Conservation (phyloP, 2,329 filamentous ascomycete species). For the Diaporthe nobilis region DNA sequence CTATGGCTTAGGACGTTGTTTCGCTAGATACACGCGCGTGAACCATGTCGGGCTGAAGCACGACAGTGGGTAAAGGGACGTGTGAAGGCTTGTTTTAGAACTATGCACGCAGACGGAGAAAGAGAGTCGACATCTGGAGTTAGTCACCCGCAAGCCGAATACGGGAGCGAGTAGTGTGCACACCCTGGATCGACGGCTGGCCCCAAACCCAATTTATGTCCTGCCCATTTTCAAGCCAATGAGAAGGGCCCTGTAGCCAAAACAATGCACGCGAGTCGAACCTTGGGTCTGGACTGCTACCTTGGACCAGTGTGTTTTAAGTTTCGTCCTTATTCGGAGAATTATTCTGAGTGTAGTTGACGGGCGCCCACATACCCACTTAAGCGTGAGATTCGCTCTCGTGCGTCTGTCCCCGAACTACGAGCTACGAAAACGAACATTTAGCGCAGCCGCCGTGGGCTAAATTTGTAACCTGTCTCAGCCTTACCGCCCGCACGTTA, state of each 20-base stretch:
- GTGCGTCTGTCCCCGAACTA: background rate
- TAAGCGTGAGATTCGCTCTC: background rate
- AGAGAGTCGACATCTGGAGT: background rate
- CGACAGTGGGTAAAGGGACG: conserved; percentile 3
- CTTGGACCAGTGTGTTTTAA: background rate
- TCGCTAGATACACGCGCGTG: background rate
- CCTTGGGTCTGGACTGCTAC: background rate
- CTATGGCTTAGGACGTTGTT: background rate
- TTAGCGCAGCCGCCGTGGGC: conserved; percentile 6
- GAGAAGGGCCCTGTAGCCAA: background rate
- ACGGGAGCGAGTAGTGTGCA: conserved; percentile 19
- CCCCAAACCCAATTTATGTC: conserved; percentile 5
- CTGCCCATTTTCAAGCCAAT: conserved; percentile 3
- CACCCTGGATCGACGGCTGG: background rate
- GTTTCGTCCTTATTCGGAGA: conserved; percentile 6
- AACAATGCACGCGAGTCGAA: conserved; percentile 17
- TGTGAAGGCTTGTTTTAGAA: conserved; percentile 5
- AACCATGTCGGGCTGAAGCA: conserved; percentile 22
- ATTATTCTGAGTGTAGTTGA: background rate
- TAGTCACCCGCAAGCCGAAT: conserved; percentile 1
- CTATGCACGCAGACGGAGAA: background rate
- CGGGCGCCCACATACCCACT: background rate
- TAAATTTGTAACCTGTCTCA: conserved; percentile 9
- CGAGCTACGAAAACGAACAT: background rate
- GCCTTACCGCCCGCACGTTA: background rate